These are phyloP conservation scores for Elongisporangium prolatum DNA, from an alignment of 352 stramenopile genomes.

Conservation along the genomic window DNA sequence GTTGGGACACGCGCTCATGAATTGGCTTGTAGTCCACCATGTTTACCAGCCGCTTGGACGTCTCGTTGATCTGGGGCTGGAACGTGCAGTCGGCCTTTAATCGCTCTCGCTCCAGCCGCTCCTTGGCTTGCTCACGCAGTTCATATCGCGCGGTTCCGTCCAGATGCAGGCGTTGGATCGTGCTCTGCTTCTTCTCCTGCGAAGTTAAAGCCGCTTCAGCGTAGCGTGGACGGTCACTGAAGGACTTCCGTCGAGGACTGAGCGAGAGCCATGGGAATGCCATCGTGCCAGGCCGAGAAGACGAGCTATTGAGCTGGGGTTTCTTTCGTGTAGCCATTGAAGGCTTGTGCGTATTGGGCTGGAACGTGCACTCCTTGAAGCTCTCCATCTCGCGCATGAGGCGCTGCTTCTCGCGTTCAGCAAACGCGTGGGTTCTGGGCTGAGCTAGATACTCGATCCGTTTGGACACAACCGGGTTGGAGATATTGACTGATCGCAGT, in stretches of 20 bases:
- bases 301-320: conserved; percentile 1
- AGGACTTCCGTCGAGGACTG: conserved; percentile 37
- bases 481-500: background rate
- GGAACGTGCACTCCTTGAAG: conserved; percentile 69
- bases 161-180: conserved; percentile 60
- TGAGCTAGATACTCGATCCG: conserved; percentile 45
- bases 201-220: background rate
- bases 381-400: conserved; percentile 49
- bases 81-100: conserved; percentile 61
- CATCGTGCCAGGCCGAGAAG: conserved; percentile 12
- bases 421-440: conserved; percentile 48
- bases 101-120: conserved; percentile 37
- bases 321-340: background rate
- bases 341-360: conserved; percentile 23
- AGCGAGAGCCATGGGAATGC: conserved; percentile 60
- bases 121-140: conserved; percentile 40
- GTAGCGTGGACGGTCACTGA: background rate
- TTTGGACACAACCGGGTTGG: conserved; percentile 8
- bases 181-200: conserved; percentile 14
- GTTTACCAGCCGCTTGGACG: conserved; percentile 31
- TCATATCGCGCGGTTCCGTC: conserved; percentile 56
- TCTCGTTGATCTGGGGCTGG: conserved; percentile 53
- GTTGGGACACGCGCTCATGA: conserved; percentile 49
- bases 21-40: conserved; percentile 59
- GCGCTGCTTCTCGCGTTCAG: conserved; percentile 57